Evolutionary conservation across 2,329 filamentous ascomycete species (phyloP).

Genomic region (Knufia fluminis): DNA sequence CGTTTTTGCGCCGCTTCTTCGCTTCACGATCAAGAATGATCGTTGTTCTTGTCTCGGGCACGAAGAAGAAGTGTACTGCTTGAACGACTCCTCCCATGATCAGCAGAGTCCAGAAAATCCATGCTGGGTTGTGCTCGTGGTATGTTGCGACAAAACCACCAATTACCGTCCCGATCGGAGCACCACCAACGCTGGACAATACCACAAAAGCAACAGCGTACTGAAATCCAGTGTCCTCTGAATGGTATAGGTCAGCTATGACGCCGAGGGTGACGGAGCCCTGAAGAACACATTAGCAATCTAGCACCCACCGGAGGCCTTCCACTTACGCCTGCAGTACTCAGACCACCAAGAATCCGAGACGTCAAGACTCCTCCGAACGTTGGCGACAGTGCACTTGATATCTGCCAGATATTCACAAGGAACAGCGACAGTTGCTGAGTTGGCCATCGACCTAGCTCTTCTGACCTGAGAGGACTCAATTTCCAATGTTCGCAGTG

Average conservation of each 20-base stretch:
- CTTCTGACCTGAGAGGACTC: slow-evolving; percentile 47
- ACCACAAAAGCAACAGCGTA: slow-evolving; percentile 54
- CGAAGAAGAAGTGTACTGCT: slow-evolving; percentile 39
- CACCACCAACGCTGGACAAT: slow-evolving; percentile 47
- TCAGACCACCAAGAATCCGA: slow-evolving; percentile 55
- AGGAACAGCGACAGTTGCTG: slow-evolving; percentile 63
- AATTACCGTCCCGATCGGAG: slow-evolving; percentile 46
- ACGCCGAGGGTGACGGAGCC: slow-evolving; percentile 57
- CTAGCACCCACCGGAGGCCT: too few relatives aligned
- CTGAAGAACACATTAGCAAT: too few relatives aligned
- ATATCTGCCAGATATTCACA: slow-evolving; percentile 68
- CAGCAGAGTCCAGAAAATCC: slow-evolving; percentile 56
- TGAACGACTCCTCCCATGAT: slow-evolving; percentile 48
- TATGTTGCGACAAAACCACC: slow-evolving; percentile 45
- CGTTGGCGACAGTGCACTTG: slow-evolving; percentile 62
- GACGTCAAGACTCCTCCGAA: slow-evolving; percentile 60
- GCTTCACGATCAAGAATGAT: slow-evolving; percentile 50
- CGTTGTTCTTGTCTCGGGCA: slow-evolving; percentile 51
- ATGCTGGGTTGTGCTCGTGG: slow-evolving; percentile 42
- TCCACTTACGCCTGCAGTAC: slow-evolving; percentile 56
- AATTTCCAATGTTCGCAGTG: too few relatives aligned
- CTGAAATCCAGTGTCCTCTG: slow-evolving; percentile 44
- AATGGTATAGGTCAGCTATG: slow-evolving; percentile 54
- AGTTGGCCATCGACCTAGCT: slow-evolving; percentile 66
- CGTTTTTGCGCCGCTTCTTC: slow-evolving; percentile 44